Evolutionary conservation across 2,329 filamentous ascomycete genomes (phyloP), one percentile per base, ranked within the genome.

Genomic region (Aureobasidium sp.): DNA sequence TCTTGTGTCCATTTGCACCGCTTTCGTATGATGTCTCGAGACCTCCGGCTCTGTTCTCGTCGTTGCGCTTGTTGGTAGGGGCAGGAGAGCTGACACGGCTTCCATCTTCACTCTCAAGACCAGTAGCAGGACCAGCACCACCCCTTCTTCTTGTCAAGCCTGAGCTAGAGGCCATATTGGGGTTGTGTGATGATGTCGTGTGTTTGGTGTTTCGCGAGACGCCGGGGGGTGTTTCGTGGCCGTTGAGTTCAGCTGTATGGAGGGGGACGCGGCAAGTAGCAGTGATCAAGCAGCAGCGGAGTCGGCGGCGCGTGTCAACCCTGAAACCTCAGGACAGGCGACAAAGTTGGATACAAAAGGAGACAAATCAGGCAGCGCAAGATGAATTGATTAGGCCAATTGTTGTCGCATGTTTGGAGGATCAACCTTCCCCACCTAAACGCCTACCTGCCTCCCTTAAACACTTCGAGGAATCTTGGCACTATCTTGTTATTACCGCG

Each of bases 1-100:
- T 97, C 82, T 95, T 96, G 83, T 97, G 94, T 68, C 94, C 94
- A 79, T 97, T 97, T 78, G 96, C 93, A 75, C 88, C 78, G 71
- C 75, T 92, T 78, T 92, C 89, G 81, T 96, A 97, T 71, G 89
- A 93, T 65, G 94, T 97, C 78, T 87, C 85, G 61, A 84, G 84
- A 24, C 77, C 75, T 66, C 81, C 78, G 53, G 41, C 53, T 51
- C 64, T 66, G 61, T 61, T 63, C 27, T 66, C 64, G 3, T 63
- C 63, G 47, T 51, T 52, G 39, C 60, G 60, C 60, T 79, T 85
- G 78, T 79, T 85, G 81, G 78, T 76, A 65, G 86, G 84, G 63
- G 80, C 80, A 43, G 87, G 86, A 55, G 86, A 88, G 70, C 82
- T 81, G 68, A 89, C 86, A 71, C 87, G 82, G 77, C 82, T 85